phyloP scores from a whole-genome alignment of 2,329 filamentous ascomycete genomes.

The Sphaerulina populicola region DNA sequence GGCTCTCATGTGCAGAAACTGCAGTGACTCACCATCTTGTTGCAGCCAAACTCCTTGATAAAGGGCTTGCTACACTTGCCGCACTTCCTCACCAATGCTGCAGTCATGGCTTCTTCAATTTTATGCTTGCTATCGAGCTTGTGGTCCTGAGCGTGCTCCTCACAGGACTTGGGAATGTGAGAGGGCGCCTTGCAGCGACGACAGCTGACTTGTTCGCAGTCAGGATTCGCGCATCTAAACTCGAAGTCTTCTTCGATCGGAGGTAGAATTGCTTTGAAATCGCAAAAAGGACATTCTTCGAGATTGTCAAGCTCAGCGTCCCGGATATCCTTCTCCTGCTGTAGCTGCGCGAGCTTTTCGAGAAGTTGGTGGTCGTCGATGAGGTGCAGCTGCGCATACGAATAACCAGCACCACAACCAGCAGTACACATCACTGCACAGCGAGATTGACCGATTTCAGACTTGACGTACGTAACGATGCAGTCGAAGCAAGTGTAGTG shows the following conservation, averaged over 20 bases:
- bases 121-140: constrained; percentile 54
- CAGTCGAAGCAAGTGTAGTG: constrained; percentile 68
- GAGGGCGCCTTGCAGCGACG: constrained; percentile 57
- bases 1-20: neutral
- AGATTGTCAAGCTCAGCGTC: constrained; percentile 63
- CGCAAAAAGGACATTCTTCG: constrained; percentile 71
- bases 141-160: constrained; percentile 53
- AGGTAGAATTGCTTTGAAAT: constrained; percentile 66
- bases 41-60: constrained; percentile 71
- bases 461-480: constrained; percentile 56
- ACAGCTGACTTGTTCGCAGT: constrained; percentile 50
- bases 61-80: constrained; percentile 66
- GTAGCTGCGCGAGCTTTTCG: constrained; percentile 58
- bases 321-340: constrained; percentile 62
- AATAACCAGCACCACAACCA: constrained; percentile 57
- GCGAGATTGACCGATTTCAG: constrained; percentile 59
- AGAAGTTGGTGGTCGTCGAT: constrained; percentile 53
- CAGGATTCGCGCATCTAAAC: constrained; percentile 60
- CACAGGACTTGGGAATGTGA: constrained; percentile 65
- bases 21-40: constrained; percentile 54
- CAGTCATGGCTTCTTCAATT: constrained; percentile 78
- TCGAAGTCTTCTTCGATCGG: constrained; percentile 60
- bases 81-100: constrained; percentile 67
- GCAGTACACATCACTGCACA: constrained; percentile 60
- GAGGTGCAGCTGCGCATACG: constrained; percentile 45